Base-by-base conservation (phyloP, 805 yeast genomes). In the Suhomyces canberraensis region DNA sequence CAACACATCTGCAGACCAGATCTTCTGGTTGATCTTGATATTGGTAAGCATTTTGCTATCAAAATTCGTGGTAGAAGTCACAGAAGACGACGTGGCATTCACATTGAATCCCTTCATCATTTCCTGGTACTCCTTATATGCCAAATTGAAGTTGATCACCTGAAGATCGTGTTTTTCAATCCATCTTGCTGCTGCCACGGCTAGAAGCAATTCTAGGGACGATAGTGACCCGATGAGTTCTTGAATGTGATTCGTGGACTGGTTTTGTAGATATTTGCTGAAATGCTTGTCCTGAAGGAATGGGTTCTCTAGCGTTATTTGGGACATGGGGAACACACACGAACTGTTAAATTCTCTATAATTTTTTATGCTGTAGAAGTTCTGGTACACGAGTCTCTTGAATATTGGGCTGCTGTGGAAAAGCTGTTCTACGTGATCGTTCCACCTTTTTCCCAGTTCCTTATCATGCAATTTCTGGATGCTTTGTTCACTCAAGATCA, bases 101-200 rank as follows among this genome's bases (percentile, higher is more conserved):
- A 61, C 52, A 38, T 75, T 73, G 39, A 69, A 58, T 0, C 52
- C 43, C 37, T 73, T 71, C 29, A 79, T 66, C 68, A 80, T 71
- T 2, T 61, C 65, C n/a, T 54, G 51, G 57, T 87, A 91, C 56
- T 91, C 98, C 21, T 79, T 80, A 55, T 80, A 83, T 0, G 81
- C 84, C 40, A 88, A 61, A 46, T 84, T 85, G 59, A 89, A 81
- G 55, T 87, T 90, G 14, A 86, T 73, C n/a, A 70, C 68, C 11
- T 69, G 78, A 16, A 76, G 58, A 15, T 75, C 79, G 19, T 70
- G 69, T 47, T 80, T 84, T 33, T 76, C 67, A 16, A 78, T 67
- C 35, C 81, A 80, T 30, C 97, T 68, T 0, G 95, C 86, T 0
- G 90, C 82, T 29, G 88, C 78, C 4, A 90, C 78, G 11, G 87